Base-by-base conservation (phyloP, 768 basidiomycete genomes). In the Psilocybe sp. region DNA sequence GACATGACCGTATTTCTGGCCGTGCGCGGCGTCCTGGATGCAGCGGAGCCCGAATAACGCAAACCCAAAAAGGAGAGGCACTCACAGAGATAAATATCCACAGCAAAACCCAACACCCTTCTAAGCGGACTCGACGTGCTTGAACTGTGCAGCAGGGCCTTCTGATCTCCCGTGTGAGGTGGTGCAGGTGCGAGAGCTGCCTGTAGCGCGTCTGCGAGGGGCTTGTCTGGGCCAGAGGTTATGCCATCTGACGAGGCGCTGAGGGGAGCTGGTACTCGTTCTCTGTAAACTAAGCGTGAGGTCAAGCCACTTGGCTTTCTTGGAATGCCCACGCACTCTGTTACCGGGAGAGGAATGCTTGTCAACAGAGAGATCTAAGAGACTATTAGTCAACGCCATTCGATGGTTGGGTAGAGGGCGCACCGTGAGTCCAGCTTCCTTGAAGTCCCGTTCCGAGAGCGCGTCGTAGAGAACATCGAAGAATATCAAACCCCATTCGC, bases 401-500 rank as follows among this genome's bases (percentile, higher is more conserved):
- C n/a, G 28, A 20, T 32, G 14, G n/a, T 9, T 13, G 19, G 28
- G 19, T 28, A 7, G 40, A 11, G 34, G 40, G 52, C 74, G 55
- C 52, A 82, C 85, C 69, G 85, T 74, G 15, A 87, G 57, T 51
- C 77, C 69, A 5, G 74, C 70, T 36, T 76, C 71, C 40, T 64
- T 67, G 53, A 90, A 80, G 56, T 90, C 89, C 23, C 74, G 67
- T 48, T 75, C 80, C 1, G 79, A 59, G n/a, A 85, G 64, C 0
- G 89, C 82, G 61, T 92, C 90, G 56, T 82, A 92, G 12, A 81
- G 50, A 19, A 92, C 71, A 50, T 92, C 90, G 40, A 85, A 72
- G 45, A 85, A 61, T 48, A 92, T 89, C 42, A 92, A 79, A 7
- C 73, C 74, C 93, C 93, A 96, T 68, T 96, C 93, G 58, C 89